Conservation (phyloP, 345 rosid species). For the Ceriops zippeliana region DNA sequence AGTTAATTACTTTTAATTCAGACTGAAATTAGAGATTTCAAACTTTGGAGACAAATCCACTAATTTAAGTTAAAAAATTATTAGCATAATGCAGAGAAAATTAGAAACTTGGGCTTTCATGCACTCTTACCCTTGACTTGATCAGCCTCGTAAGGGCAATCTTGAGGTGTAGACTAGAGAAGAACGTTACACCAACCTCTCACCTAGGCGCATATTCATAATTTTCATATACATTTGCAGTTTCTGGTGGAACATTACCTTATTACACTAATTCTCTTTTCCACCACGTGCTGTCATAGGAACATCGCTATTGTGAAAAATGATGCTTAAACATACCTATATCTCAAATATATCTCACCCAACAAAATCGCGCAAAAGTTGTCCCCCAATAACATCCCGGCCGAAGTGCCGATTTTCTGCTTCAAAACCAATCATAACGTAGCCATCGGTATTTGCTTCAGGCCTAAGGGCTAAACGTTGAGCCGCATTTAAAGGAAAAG, state of each 20-base stretch:
- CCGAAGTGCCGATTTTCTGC: conserved; percentile 61
- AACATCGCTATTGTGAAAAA: conserved; percentile 14
- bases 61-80: no score
- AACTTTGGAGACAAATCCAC: no score
- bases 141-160: background rate
- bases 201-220: conserved; percentile 7
- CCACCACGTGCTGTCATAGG: background rate
- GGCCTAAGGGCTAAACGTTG: conserved; percentile 66
- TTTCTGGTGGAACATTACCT: conserved; percentile 12
- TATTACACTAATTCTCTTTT: conserved; percentile 7
- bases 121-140: no score
- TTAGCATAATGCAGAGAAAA: no score
- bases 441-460: conserved; percentile 45
- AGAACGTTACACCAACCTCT: conserved; percentile 27
- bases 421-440: conserved; percentile 53
- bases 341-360: conserved; percentile 39
- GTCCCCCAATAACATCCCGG: conserved; percentile 72
- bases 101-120: no score
- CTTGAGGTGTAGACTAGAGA: conserved; percentile 22
- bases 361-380: conserved; percentile 85
- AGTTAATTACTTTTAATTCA: no score
- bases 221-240: conserved; percentile 16
- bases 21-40: no score
- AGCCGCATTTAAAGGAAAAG: conserved; percentile 59
- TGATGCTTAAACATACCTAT: background rate